phyloP scores from a whole-genome alignment of 441 rosid genomes.

The Metrosideros polymorpha region DNA sequence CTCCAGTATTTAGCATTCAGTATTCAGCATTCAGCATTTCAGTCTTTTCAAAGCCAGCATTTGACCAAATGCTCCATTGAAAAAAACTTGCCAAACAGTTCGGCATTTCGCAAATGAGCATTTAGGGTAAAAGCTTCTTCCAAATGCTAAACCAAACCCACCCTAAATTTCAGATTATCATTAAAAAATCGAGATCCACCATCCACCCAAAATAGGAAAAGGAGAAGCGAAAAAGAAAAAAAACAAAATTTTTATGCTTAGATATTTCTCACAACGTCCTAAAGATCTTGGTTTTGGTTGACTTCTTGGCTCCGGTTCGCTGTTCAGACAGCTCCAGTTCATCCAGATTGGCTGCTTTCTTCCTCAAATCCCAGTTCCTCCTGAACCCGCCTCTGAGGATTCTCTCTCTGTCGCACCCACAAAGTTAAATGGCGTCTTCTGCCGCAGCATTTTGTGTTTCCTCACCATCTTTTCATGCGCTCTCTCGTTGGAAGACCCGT shows the following conservation, averaged over 20 bases:
- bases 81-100: too few relatives aligned
- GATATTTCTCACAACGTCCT: background rate
- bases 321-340: background rate
- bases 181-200: background rate
- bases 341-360: background rate
- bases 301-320: background rate
- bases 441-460: background rate
- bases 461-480: background rate
- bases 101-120: too few relatives aligned
- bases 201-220: background rate
- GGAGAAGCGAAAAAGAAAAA: too few relatives aligned
- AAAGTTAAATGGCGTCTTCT: background rate
- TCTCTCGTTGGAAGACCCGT: background rate
- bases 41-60: too few relatives aligned
- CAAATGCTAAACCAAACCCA: too few relatives aligned
- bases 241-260: too few relatives aligned
- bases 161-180: too few relatives aligned
- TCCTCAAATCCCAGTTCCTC: background rate
- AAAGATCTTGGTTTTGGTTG: background rate
- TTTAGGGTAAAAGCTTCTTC: too few relatives aligned
- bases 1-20: too few relatives aligned
- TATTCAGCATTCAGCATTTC: too few relatives aligned
- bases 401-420: background rate
- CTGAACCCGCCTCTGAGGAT: background rate
- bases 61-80: too few relatives aligned